phyloP scores from a whole-genome alignment of 345 rosid genomes.

The Syzygium jambos region DNA sequence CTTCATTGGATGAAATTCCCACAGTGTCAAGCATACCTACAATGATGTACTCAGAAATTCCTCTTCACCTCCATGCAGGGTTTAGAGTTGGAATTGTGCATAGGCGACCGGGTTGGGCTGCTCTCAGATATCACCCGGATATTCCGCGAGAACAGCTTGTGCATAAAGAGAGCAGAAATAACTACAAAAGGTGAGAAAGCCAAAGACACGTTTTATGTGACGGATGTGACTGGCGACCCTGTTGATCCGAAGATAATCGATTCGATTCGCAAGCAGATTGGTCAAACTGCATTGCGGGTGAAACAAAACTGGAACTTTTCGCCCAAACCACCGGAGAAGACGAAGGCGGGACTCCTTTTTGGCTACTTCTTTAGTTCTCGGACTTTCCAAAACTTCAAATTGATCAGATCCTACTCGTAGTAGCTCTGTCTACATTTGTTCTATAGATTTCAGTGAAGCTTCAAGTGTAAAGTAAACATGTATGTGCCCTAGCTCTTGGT shows the following conservation, averaged over 20 bases:
- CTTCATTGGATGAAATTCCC: neutral
- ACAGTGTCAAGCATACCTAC: neutral
- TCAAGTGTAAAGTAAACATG: neutral
- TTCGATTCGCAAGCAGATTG: constrained; percentile 29
- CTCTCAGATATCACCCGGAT: constrained; percentile 49
- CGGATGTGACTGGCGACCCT: constrained; percentile 37
- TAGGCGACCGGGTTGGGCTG: constrained; percentile 44
- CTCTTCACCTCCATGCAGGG: constrained; percentile 24
- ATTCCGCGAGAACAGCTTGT: constrained; percentile 48
- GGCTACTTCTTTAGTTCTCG: constrained; percentile 40
- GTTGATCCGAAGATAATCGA: constrained; percentile 38
- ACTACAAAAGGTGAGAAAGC: constrained; percentile 36
- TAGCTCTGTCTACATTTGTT: neutral
- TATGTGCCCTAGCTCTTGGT: neutral
- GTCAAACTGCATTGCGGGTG: constrained; percentile 23
- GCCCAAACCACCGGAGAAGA: constrained; percentile 26
- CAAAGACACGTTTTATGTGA: constrained; percentile 38
- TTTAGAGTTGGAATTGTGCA: constrained; percentile 43
- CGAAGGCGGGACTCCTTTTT: constrained; percentile 29
- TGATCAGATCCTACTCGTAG: constrained; percentile 33
- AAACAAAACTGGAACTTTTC: constrained; percentile 16
- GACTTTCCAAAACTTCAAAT: constrained; percentile 37
- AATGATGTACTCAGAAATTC: neutral
- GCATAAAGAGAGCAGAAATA: constrained; percentile 48
- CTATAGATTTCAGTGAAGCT: neutral